phyloP scores from a whole-genome alignment of 2,329 filamentous ascomycete genomes.

The Penicillium vulpinum region DNA sequence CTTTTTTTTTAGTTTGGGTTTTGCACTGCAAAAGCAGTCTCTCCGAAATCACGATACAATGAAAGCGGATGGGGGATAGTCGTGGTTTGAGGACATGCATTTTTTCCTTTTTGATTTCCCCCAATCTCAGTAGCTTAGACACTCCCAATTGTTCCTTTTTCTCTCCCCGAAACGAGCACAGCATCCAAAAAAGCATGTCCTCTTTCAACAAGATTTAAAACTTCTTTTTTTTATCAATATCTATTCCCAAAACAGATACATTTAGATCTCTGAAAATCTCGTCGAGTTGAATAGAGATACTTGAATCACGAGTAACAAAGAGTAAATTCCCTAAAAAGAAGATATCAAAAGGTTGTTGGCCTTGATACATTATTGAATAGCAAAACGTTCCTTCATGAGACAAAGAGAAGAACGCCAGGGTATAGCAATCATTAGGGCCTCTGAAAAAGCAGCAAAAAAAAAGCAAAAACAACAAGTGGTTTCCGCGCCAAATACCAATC shows the following conservation, averaged over 20 bases:
- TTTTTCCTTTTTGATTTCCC: slow-evolving; percentile 29
- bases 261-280: not conserved
- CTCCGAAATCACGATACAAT: slow-evolving; percentile 39
- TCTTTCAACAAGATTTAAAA: slow-evolving; percentile 23
- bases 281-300: not conserved
- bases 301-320: not conserved
- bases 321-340: not conserved
- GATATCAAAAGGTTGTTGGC: not conserved
- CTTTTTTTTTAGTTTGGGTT: slow-evolving; percentile 18
- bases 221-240: slow-evolving; percentile 1
- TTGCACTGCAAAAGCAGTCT: slow-evolving; percentile 25
- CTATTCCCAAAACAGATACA: slow-evolving; percentile 1
- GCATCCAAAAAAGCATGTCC: slow-evolving; percentile 23
- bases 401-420: slow-evolving; percentile 4
- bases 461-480: not conserved
- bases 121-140: slow-evolving; percentile 31
- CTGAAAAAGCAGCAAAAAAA: not conserved
- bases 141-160: slow-evolving; percentile 29
- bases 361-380: not conserved
- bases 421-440: slow-evolving; percentile 9
- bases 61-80: slow-evolving; percentile 35
- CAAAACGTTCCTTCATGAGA: not conserved
- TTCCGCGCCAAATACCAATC: not conserved
- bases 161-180: slow-evolving; percentile 23
- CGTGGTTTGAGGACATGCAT: slow-evolving; percentile 34